Percentiles rank a stretch among this genome's conserved stretches.
Evolutionary conservation across 2,329 filamentous ascomycete species (phyloP).

Genomic region (Cladosporium oxysporum): DNA sequence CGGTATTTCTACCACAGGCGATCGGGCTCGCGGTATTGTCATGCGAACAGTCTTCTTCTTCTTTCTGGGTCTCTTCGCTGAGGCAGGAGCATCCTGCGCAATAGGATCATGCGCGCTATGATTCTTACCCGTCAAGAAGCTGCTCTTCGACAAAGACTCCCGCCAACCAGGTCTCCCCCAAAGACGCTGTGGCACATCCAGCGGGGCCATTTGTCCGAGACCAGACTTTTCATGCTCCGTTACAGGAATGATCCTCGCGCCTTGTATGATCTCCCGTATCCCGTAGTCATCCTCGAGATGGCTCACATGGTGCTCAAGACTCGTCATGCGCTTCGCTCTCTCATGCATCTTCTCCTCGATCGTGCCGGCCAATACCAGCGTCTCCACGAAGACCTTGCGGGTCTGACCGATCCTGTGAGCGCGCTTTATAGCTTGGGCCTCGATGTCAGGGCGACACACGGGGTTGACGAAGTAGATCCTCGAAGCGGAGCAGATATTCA

Average conservation of each 20-base stretch:
- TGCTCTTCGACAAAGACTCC: slow-evolving; percentile 10
- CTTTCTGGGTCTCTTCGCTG: background rate
- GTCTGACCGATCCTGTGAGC: slow-evolving; percentile 84
- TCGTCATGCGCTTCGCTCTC: slow-evolving; percentile 73
- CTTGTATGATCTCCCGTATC: slow-evolving; percentile 61
- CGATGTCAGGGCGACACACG: slow-evolving; percentile 78
- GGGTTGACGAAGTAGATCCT: slow-evolving; percentile 88
- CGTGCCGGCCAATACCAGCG: slow-evolving; percentile 74
- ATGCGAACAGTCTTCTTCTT: background rate
- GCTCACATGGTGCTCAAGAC: slow-evolving; percentile 56
- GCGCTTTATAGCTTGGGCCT: slow-evolving; percentile 89
- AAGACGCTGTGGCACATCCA: slow-evolving; percentile 46
- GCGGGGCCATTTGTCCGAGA: slow-evolving; percentile 42
- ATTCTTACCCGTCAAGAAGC: background rate
- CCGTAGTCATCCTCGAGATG: slow-evolving; percentile 59
- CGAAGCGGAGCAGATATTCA: slow-evolving; percentile 81
- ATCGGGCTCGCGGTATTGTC: background rate
- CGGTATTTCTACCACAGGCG: background rate
- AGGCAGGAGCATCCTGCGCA: background rate
- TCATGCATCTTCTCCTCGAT: slow-evolving; percentile 83
- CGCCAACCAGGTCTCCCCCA: slow-evolving; percentile 44
- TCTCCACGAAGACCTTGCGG: slow-evolving; percentile 79
- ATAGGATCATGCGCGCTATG: background rate
- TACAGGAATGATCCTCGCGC: slow-evolving; percentile 52
- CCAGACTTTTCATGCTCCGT: slow-evolving; percentile 37